Base-by-base conservation (phyloP, 1,284 basidiomycete species). In the Puccinia novopanici region DNA sequence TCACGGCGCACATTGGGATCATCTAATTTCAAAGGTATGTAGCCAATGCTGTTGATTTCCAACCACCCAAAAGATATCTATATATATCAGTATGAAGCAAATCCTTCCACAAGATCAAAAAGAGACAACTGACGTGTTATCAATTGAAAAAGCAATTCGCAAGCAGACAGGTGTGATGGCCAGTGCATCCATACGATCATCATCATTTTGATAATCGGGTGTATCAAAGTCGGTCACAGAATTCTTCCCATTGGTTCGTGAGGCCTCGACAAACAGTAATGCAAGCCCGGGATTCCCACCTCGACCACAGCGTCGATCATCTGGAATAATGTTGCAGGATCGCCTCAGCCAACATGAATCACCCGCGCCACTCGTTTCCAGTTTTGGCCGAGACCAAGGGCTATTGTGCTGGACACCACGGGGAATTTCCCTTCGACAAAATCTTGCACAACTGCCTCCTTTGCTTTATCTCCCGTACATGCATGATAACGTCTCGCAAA, bases 331-430 rank as follows among this genome's bases (percentile, higher is more conserved):
- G 12, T 45, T 2, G 65, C 30, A 8, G 37, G 65, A 48, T 67
- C 40, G 5, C 19, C 22, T 8, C 24, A 22, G 19, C 65, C 45
- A 5, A 67, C 34, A n/a, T 67, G 65, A 3, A 48, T 48, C 4
- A 67, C 65, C 17, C 6, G 12, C 3, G 3, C 13, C 6, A 67
- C 65, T 24, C 22, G 24, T 24, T 55, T 73, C 71, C 71, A 73
- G 22, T 73, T 73, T n/a, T 50, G 30, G 0, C 70, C 70, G 10
- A 72, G 30, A 12, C 70, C 42, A 54, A 54, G 70, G 40, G 45
- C 71, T 40, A 57, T 55, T 24, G 68, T 71, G 15, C 37, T 24
- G 2, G 45, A 71, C 3, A 71, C 27, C 6, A 45, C 19, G 9
- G 68, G 68, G 10, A 67, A 30, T 22, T 34, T 1, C 19, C 30